Evolutionary conservation across 345 rosid genomes (phyloP), one percentile per base, ranked within the genome.

Genomic region (Aegle marmelos): DNA sequence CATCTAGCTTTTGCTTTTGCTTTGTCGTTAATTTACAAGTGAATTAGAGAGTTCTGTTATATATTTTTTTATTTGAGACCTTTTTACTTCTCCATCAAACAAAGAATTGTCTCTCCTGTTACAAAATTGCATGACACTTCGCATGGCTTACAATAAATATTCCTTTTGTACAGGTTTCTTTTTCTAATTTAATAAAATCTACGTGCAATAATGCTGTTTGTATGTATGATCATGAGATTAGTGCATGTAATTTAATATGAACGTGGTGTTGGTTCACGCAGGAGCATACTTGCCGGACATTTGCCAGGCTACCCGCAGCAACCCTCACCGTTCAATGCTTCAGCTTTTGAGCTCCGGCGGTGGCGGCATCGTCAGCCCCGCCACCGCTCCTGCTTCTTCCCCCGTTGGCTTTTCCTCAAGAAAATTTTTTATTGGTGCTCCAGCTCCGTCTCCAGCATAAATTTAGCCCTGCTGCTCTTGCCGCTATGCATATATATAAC

Each of bases 211-310:
- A 53, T 19, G 57, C 21, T 53, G 50, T 45, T 45, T 45, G 50
- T 6, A 4, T 7, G 19, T 48, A 1, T 25, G 14, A 16, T 9
- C 4, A 63, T 50, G 63, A n/a, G 36, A 65, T 28, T 5, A 27
- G 1, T 4, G 34, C 14, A 27, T 60, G 36, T 13, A 68, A 11
- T 19, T 36, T 28, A 33, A 19, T 9, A 21, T 16, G 50, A 14
- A 66, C 27, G 27, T 33, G 22, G 72, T 7, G 54, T 30, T 58
- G 45, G 45, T 30, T 33, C 25, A 50, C 79, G 87, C 89, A 96
- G 99, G 99, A 58, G 98, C 91, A 45, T 94, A 86, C 85, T 86
- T 96, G 86, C 98, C 98, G 7, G 94, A 92, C 62, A 86, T 96
- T 0, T 96, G 99, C 28, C 76, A 85, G 19, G 88, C 86, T 36